These are phyloP conservation scores for Globisporangium recalcitrans DNA, from an alignment of 352 stramenopile species.

Conservation along the genomic window DNA sequence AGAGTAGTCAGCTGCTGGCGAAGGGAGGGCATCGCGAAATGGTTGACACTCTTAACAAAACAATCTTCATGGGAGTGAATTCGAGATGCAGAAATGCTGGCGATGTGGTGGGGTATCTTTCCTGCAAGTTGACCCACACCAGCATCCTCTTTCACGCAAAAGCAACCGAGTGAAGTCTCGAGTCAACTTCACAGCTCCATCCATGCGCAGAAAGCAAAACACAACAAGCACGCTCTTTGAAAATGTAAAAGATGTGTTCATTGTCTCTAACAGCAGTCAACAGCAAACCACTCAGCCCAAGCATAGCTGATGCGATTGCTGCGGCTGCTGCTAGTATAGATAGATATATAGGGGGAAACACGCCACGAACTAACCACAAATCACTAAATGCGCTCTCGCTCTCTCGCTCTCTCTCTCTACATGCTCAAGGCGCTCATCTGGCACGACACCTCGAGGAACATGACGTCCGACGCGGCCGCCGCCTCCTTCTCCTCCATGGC, in stretches of 20 bases:
- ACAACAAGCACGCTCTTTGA: not conserved
- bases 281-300: not conserved
- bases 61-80: too few species aligned
- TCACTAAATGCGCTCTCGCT: not conserved
- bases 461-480: constrained; percentile 29
- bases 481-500: constrained; percentile 36
- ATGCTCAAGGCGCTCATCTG: constrained; percentile 46
- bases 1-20: too few species aligned
- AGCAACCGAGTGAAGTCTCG: too few species aligned
- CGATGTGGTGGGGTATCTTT: too few species aligned
- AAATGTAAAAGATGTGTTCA: not conserved
- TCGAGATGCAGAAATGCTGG: too few species aligned
- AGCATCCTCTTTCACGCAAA: too few species aligned
- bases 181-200: too few species aligned
- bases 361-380: constrained; percentile 11
- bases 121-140: too few species aligned
- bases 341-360: constrained; percentile 13
- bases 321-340: constrained; percentile 7
- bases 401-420: constrained; percentile 14
- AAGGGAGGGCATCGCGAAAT: too few species aligned
- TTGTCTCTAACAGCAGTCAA: not conserved
- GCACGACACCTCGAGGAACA: constrained; percentile 80
- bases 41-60: too few species aligned
- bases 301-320: not conserved
- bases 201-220: too few species aligned